Evolutionary conservation across 192 early-diverging fungal genomes (phyloP).

Genomic region (Linnemannia hyalina): DNA sequence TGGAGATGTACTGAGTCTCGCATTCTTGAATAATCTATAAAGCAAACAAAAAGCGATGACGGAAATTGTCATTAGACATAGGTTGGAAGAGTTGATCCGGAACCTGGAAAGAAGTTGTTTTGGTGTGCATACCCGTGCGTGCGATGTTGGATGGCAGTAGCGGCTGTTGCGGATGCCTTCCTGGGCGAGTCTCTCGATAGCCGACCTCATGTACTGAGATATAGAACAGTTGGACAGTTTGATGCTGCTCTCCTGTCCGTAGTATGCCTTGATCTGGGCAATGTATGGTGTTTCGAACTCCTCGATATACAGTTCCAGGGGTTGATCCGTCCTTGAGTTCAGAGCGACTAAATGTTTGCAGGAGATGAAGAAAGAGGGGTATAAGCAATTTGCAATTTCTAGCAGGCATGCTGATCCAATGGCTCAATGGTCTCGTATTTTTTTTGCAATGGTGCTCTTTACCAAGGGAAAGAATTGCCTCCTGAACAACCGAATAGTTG

Average conservation of each 20-base stretch:
- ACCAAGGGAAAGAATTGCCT: conserved; percentile 73
- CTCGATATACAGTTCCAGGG: conserved; percentile 80
- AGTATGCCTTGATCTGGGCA: conserved; percentile 74
- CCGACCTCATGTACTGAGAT: conserved; percentile 79
- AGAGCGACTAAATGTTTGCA: conserved; percentile 64
- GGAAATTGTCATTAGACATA: not conserved
- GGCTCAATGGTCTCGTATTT: not conserved
- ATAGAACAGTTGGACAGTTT: conserved; percentile 69
- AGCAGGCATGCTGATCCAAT: not conserved
- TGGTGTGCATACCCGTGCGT: conserved; percentile 64
- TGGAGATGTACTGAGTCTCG: conserved; percentile 79
- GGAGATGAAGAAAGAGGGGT: not conserved
- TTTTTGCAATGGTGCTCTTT: conserved; percentile 5
- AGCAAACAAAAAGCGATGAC: not conserved
- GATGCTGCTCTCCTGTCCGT: conserved; percentile 73
- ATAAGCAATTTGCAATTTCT: not conserved
- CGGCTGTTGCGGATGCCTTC: conserved; percentile 71
- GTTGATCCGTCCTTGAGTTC: conserved; percentile 73
- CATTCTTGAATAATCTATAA: conserved; percentile 75
- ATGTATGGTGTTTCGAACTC: conserved; percentile 84
- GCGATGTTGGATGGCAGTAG: conserved; percentile 76
- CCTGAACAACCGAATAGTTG: conserved; percentile 64
- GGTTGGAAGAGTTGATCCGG: not conserved
- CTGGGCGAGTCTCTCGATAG: conserved; percentile 69
- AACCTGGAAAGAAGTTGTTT: not conserved